Evolutionary conservation across 1,284 basidiomycete genomes (phyloP), one percentile per base, ranked within the genome.

Genomic region (Rhodofomes roseus): DNA sequence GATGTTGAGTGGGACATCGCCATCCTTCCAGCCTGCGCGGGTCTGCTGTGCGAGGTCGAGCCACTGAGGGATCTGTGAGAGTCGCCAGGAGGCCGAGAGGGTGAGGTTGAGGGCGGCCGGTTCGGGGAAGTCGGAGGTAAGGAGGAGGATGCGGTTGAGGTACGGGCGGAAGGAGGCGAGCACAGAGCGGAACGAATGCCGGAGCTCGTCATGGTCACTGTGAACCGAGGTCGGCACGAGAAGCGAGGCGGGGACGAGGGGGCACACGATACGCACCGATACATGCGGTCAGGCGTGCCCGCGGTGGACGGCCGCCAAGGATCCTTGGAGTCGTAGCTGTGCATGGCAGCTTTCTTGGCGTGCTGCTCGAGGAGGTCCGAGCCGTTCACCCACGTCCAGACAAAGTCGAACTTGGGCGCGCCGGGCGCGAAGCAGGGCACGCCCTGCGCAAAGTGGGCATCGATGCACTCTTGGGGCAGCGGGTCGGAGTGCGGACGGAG

Each of bases 321-420:
- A 46, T 70, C 67, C 39, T 66, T 61, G 36, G 56, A 60, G 63
- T 36, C 60, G 40, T 27, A 59, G 52, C 25, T 11, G 16, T 55
- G 59, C 52, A 60, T 53, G 18, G 64, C 65, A 36, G 40, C 53
- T 12, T 57, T 54, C 51, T 65, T 66, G 18, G 69, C 64, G 7
- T 63, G 60, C 34, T 60, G 41, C 41, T 66, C 63, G 25, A 69
- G 63, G 1, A 63, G 59, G 54, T 72, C 70, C 1, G 70, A 69
- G 57, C 70, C 69, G 55, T 72, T 72, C 41, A 70, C 68, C 70
- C 70, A 72, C 3, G 70, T 72, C 69, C 69, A 72, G 25, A 72
- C 40, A 16, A 72, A 59, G 58, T 72, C 70, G 55, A 72, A 62
- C n/a, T 58, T 36, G 25, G 65, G 62, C 2, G 63, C 56, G 1